Percentiles rank a stretch among this genome's conserved stretches.
These are phyloP conservation scores for Zelopaecilomyces penicillatus DNA, from an alignment of 2,329 filamentous ascomycete genomes.

Conservation along the genomic window DNA sequence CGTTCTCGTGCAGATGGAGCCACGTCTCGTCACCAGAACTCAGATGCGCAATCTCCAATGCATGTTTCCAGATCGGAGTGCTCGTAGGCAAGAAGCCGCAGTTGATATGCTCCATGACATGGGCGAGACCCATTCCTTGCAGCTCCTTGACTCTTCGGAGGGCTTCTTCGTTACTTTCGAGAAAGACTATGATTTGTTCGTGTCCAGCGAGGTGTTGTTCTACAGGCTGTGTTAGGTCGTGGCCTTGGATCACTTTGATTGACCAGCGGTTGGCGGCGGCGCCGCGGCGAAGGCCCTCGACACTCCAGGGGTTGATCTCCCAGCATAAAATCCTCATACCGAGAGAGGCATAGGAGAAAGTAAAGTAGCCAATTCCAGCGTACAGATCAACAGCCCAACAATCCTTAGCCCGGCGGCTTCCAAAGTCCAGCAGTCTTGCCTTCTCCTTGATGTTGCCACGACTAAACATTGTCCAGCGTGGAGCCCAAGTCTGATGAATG, in stretches of 20 bases:
- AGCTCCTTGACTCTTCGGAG: slow-evolving; percentile 30
- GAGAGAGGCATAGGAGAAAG: slow-evolving; percentile 69
- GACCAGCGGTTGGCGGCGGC: slow-evolving; percentile 61
- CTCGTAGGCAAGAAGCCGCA: slow-evolving; percentile 55
- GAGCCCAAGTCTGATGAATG: slow-evolving; percentile 79
- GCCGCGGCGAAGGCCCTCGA: slow-evolving; percentile 73
- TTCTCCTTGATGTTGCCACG: slow-evolving; percentile 88
- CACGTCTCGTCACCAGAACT: slow-evolving; percentile 31
- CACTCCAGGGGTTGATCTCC: slow-evolving; percentile 84
- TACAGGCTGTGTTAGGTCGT: slow-evolving; percentile 29
- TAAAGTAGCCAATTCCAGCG: slow-evolving; percentile 89
- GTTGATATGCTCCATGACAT: slow-evolving; percentile 50
- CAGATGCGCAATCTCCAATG: slow-evolving; percentile 35
- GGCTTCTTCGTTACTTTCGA: slow-evolving; percentile 58
- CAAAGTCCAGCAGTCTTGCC: slow-evolving; percentile 57
- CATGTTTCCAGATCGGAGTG: slow-evolving; percentile 42
- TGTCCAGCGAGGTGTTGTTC: slow-evolving; percentile 31
- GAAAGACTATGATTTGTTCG: slow-evolving; percentile 56
- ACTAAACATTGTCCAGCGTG: slow-evolving; percentile 88
- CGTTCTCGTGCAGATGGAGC: slow-evolving; percentile 61
- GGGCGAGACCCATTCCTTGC: slow-evolving; percentile 23
- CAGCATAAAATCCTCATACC: slow-evolving; percentile 73
- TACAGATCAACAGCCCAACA: slow-evolving; percentile 70
- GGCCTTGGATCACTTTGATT: slow-evolving; percentile 42
- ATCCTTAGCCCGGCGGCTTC: slow-evolving; percentile 16